Conservation (phyloP, 306 rosid genomes). For the Fragaria vesca region DNA sequence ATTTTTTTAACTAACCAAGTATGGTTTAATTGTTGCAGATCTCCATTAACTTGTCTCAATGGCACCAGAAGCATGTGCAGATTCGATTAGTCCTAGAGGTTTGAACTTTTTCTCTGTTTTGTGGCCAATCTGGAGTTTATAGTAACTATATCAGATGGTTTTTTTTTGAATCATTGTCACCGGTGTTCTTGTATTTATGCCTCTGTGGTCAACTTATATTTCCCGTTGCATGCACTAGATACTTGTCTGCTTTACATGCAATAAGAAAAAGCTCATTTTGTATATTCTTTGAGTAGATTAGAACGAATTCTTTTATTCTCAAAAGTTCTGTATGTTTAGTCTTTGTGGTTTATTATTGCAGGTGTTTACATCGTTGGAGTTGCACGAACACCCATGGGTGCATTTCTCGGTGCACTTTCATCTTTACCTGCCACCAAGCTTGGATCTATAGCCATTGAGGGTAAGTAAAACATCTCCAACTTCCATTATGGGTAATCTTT, state of each 20-base stretch:
- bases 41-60: constrained; percentile 36
- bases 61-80: constrained; percentile 74
- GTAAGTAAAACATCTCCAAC: constrained; percentile 33
- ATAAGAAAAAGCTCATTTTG: not conserved
- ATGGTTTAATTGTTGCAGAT: constrained; percentile 32
- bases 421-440: constrained; percentile 87
- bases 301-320: not conserved
- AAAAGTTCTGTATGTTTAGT: constrained; percentile 5
- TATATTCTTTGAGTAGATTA: not conserved
- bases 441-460: constrained; percentile 87
- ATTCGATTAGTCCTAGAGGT: constrained; percentile 82
- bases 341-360: constrained; percentile 31
- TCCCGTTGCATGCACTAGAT: not conserved
- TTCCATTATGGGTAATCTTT: constrained; percentile 8
- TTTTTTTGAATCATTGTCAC: not conserved
- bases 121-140: not conserved
- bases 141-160: not conserved
- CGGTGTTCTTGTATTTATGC: not conserved
- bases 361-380: constrained; percentile 97
- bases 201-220: not conserved
- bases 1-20: constrained; percentile 4
- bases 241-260: not conserved
- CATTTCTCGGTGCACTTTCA: constrained; percentile 82
- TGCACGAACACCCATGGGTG: constrained; percentile 99
- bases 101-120: constrained; percentile 13